A percentile compares a stretch with the other conserved stretches of the same genome.
These are phyloP conservation scores for Phytophthora pisi DNA, from an alignment of 352 stramenopile species.

Conservation along the genomic window DNA sequence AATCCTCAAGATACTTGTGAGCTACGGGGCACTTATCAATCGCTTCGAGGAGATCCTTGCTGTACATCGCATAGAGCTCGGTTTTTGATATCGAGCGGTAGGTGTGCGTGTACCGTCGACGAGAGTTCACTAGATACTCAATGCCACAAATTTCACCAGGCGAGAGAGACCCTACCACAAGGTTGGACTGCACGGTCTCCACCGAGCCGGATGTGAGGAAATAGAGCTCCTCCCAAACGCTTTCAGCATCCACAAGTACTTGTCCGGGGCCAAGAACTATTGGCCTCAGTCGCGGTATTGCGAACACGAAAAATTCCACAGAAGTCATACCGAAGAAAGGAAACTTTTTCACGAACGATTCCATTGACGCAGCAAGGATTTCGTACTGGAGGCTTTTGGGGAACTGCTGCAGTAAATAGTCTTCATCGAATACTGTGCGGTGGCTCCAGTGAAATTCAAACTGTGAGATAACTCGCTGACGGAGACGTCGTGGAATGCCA, in stretches of 20 bases:
- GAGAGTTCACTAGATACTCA: conserved; percentile 65
- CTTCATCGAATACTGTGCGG: conserved; percentile 79
- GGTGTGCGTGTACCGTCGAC: conserved; percentile 66
- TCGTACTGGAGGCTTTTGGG: conserved; percentile 79
- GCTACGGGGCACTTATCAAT: conserved; percentile 71
- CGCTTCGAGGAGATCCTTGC: conserved; percentile 54
- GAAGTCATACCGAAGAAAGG: conserved; percentile 78
- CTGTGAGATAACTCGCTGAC: conserved; percentile 76
- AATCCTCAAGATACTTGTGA: conserved; percentile 68
- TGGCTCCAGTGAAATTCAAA: conserved; percentile 84
- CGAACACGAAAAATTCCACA: conserved; percentile 79
- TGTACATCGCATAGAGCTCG: conserved; percentile 75
- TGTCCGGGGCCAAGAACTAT: conserved; percentile 67
- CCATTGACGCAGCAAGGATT: conserved; percentile 78
- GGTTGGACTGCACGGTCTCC: conserved; percentile 63
- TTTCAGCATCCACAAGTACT: conserved; percentile 74
- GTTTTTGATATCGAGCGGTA: conserved; percentile 70
- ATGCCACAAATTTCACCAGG: conserved; percentile 79
- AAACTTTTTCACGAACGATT: conserved; percentile 78
- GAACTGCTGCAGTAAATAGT: conserved; percentile 66
- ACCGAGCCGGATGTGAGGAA: conserved; percentile 67
- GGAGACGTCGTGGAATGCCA: conserved; percentile 62
- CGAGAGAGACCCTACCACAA: conserved; percentile 61
- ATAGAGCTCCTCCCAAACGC: conserved; percentile 84
- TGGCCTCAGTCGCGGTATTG: conserved; percentile 61